A percentile compares a stretch with the other conserved stretches of the same genome.
Evolutionary conservation across 257 asterid genomes (phyloP).

Genomic region (Nicotiana tabacum): DNA sequence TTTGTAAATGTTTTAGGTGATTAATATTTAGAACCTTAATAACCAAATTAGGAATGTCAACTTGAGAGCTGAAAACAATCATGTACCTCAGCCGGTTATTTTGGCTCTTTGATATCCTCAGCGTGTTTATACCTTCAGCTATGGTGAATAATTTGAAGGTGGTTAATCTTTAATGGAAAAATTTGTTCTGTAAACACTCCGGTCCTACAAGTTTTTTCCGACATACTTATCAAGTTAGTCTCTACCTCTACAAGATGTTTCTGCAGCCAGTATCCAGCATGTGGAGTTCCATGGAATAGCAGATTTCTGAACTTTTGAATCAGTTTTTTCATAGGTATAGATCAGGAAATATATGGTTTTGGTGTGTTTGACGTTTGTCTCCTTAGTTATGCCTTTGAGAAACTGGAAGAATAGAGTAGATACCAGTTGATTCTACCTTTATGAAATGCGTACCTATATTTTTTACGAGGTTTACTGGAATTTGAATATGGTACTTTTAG

Average conservation of each 20-base stretch:
- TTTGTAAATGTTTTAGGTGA: not conserved
- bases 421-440: not conserved
- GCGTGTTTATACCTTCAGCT: not conserved
- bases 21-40: not conserved
- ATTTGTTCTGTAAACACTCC: not conserved
- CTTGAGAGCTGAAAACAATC: conserved; percentile 1
- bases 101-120: not conserved
- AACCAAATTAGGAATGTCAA: not conserved
- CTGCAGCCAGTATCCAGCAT: conserved; percentile 1
- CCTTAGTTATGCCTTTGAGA: not conserved
- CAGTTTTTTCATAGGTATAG: not conserved
- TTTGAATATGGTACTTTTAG: not conserved
- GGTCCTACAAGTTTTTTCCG: not conserved
- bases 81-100: not conserved
- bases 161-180: not conserved
- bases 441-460: not conserved
- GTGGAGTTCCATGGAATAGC: not conserved
- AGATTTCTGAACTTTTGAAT: not conserved
- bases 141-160: not conserved
- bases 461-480: not conserved
- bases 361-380: not conserved
- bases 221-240: not conserved
- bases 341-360: not conserved
- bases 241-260: conserved; percentile 3
- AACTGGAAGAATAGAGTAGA: not conserved